Conservation (phyloP, 352 stramenopile genomes). For the Phytophthora kernoviae region DNA sequence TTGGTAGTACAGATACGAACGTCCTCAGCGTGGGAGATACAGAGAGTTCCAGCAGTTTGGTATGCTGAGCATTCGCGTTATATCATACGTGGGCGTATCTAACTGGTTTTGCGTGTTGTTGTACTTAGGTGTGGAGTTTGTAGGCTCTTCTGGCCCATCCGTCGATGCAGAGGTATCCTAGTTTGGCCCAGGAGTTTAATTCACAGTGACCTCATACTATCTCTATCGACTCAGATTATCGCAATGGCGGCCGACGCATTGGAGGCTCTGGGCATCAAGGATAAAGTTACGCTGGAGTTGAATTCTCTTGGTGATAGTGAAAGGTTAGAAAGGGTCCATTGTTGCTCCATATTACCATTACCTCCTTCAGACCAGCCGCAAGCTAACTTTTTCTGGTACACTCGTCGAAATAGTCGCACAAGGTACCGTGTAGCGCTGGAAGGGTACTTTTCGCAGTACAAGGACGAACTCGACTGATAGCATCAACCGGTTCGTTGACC, state of each 20-base stretch:
- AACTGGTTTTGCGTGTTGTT: slow-evolving; percentile 7
- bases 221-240: slow-evolving; percentile 56
- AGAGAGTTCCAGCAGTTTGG: slow-evolving; percentile 91
- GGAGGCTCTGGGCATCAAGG: slow-evolving; percentile 51
- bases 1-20: slow-evolving; percentile 68
- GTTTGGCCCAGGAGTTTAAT: neutral
- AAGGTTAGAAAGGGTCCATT: slow-evolving; percentile 42
- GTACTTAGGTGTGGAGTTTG: slow-evolving; percentile 79
- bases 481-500: slow-evolving; percentile 55
- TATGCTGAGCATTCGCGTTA: slow-evolving; percentile 21
- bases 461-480: slow-evolving; percentile 73
- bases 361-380: neutral
- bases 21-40: slow-evolving; percentile 84
- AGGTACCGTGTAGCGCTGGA: slow-evolving; percentile 73
- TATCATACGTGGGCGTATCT: neutral
- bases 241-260: slow-evolving; percentile 74
- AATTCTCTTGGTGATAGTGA: slow-evolving; percentile 84
- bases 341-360: neutral
- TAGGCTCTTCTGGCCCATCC: slow-evolving; percentile 74
- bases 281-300: slow-evolving; percentile 73
- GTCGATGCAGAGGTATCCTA: slow-evolving; percentile 75
- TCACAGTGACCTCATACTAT: neutral
- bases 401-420: slow-evolving; percentile 43
- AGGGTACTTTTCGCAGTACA: slow-evolving; percentile 65
- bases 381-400: neutral